A percentile compares a stretch with the other conserved stretches of the same genome.
phyloP scores from a whole-genome alignment of 495 filamentous ascomycete species.

The Daldinia childiae region DNA sequence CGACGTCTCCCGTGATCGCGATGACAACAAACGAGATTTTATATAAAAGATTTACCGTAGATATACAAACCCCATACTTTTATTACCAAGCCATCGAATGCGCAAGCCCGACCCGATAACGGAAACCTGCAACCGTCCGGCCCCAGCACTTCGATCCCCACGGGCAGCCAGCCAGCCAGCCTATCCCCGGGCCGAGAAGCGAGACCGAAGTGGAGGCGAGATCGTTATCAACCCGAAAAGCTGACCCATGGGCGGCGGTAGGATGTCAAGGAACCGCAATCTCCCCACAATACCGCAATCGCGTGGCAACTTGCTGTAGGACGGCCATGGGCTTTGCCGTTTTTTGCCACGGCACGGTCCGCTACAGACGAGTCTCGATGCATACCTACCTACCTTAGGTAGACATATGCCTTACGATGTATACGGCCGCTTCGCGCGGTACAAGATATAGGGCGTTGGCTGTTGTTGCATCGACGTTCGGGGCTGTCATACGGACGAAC shows the following conservation, averaged over 20 bases:
- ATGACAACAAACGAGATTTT: background rate
- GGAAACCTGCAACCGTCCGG: slow-evolving; percentile 32
- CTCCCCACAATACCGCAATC: too few species aligned
- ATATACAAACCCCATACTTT: background rate
- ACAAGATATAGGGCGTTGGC: background rate
- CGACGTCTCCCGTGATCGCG: background rate
- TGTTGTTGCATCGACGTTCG: background rate
- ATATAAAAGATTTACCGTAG: background rate
- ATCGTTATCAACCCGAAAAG: background rate
- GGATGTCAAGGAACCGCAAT: background rate
- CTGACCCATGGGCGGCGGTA: slow-evolving; percentile 8
- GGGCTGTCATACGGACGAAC: background rate
- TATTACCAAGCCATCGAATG: slow-evolving; percentile 12
- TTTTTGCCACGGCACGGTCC: slow-evolving; percentile 42
- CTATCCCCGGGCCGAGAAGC: background rate
- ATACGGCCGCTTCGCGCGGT: slow-evolving; percentile 1
- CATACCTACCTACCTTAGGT: too few species aligned
- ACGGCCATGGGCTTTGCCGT: slow-evolving; percentile 19
- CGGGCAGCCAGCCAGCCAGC: too few species aligned
- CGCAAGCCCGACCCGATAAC: slow-evolving; percentile 34
- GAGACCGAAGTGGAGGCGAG: background rate
- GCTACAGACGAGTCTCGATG: slow-evolving; percentile 18
- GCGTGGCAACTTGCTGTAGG: slow-evolving; percentile 26
- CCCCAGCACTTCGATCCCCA: background rate
- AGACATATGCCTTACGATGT: slow-evolving; percentile 8